Evolutionary conservation across 2,329 filamentous ascomycete species (phyloP), one percentile per base, ranked within the genome.

Genomic region (Alternaria tenuissima): DNA sequence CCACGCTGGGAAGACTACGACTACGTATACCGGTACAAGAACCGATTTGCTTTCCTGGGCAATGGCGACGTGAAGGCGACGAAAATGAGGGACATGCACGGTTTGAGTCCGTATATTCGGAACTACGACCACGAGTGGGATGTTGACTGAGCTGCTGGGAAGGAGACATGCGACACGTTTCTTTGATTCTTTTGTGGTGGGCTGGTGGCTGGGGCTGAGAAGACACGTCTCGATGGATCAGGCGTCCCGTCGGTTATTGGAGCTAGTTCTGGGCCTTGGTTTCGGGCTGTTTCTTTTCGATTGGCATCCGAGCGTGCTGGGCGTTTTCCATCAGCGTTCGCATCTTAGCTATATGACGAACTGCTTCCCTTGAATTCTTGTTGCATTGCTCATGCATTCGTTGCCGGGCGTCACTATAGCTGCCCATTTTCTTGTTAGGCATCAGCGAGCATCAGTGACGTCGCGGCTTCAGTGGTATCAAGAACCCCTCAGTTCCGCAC

Each of bases 1-100:
- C 79, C 79, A 4, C 74, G 81, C 26, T 82, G 75, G 56, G 81
- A 83, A 68, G 81, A 83, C 62, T 83, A 80, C 64, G 78, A 80
- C n/a, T 80, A 81, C 58, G 77, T 69, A 2, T 82, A 82, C 59
- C 59, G 72, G 34, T 74, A 75, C 62, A 75, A 75, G 64, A 75
- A 74, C 53, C 56, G 69, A 7, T 75, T 75, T 51, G 73, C 72
- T 7, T 76, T 67, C 63, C 52, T 76, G 58, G 73, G 72, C 36
- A 76, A 73, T 39, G 81, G 82, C 28, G 78, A 82, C 63, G 78
- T 83, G 24, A 82, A 82, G 71, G 80, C 81, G 4, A 80, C 78
- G 53, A 71, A 72, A 16, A 79, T 75, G 7, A 73, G 75, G 36
- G 78, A 81, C 53, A 68, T 80, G 30, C 66, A 72, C 22, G 81